Evolutionary conservation across 352 stramenopile genomes (phyloP).

Genomic region (Phytopythium boreale): DNA sequence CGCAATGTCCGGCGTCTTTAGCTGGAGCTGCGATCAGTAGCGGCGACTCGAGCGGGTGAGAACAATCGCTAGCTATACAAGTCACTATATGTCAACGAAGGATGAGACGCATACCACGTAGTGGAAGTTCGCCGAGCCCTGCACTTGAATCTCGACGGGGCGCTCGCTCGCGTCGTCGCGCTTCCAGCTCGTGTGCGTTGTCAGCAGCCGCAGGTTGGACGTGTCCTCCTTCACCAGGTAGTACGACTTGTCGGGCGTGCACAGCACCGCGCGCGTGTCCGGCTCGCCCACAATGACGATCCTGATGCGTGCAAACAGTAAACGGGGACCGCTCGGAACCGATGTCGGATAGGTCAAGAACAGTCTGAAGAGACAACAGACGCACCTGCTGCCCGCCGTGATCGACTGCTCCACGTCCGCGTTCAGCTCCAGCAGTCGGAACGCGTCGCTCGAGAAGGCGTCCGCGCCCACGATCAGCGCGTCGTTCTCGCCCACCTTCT

Average conservation of each 20-base stretch:
- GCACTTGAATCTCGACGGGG: constrained; percentile 38
- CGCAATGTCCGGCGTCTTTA: constrained; percentile 51
- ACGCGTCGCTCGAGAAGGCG: constrained; percentile 55
- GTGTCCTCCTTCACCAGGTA: constrained; percentile 79
- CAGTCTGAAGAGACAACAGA: neutral
- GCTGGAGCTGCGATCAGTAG: constrained; percentile 42
- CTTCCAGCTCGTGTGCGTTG: constrained; percentile 51
- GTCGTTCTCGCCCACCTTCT: constrained; percentile 9
- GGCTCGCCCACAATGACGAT: constrained; percentile 65
- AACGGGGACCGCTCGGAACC: neutral
- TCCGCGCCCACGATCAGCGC: constrained; percentile 45
- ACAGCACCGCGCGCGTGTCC: constrained; percentile 61
- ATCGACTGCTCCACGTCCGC: constrained; percentile 61
- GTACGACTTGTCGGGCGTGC: constrained; percentile 65
- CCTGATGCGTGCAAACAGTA: constrained; percentile 12
- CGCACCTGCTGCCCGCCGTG: constrained; percentile 39
- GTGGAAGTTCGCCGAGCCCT: constrained; percentile 58
- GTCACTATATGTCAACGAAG: neutral
- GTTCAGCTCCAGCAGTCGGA: constrained; percentile 60
- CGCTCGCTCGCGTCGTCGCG: constrained; percentile 15
- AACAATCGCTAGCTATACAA: neutral
- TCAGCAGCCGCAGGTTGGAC: constrained; percentile 76
- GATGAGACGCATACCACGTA: constrained; percentile 40
- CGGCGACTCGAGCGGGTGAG: neutral
- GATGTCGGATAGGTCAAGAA: neutral